Evolutionary conservation across 768 basidiomycete genomes (phyloP).

Genomic region (Paxillus rubicundulus): DNA sequence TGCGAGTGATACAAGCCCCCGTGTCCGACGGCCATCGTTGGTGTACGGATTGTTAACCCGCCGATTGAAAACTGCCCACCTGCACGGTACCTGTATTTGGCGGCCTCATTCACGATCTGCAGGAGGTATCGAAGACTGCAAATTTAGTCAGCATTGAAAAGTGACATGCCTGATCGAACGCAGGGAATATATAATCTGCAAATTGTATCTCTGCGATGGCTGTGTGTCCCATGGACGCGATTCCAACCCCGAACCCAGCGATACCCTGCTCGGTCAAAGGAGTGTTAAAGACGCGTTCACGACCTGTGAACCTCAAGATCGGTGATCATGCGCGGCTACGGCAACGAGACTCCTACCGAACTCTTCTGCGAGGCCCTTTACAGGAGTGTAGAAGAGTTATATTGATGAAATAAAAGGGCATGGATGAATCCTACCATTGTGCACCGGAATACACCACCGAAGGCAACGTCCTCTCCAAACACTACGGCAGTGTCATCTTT

Average conservation of each 20-base stretch:
- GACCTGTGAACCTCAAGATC: conserved; percentile 45
- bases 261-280: conserved; percentile 93
- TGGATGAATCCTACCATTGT: conserved; percentile 63
- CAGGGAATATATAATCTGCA: conserved; percentile 88
- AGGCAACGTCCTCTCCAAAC: conserved; percentile 90
- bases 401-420: not conserved
- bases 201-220: conserved; percentile 95
- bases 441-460: conserved; percentile 93
- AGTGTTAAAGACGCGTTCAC: conserved; percentile 93
- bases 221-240: conserved; percentile 91
- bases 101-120: conserved; percentile 91
- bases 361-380: conserved; percentile 85
- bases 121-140: not conserved
- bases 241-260: conserved; percentile 89
- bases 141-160: not conserved
- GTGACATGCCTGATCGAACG: conserved; percentile 82
- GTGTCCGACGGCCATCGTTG: conserved; percentile 91
- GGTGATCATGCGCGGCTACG: not conserved
- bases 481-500: conserved; percentile 88
- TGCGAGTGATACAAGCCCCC: conserved; percentile 94
- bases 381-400: conserved; percentile 1
- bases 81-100: conserved; percentile 88
- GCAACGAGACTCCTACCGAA: conserved; percentile 56
- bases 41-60: conserved; percentile 76
- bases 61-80: conserved; percentile 84